Conservation (phyloP, 768 basidiomycete species). For the Pleurotus tuber-regium region DNA sequence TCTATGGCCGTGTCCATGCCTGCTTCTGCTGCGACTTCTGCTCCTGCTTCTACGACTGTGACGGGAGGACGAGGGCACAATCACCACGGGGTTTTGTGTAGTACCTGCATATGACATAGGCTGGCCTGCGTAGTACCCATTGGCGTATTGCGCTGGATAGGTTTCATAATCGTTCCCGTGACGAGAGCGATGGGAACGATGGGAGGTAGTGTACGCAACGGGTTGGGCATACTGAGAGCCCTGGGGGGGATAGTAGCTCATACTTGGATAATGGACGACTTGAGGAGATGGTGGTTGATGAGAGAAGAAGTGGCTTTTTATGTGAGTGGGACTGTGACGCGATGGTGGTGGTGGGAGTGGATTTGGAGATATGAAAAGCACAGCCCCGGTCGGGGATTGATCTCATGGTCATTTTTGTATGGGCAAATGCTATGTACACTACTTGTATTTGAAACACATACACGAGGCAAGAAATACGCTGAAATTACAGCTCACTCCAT, state of each 20-base stretch:
- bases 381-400: slow-evolving; percentile 5
- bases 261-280: slow-evolving; percentile 21
- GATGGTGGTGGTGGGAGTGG: slow-evolving; percentile 1
- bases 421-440: background rate
- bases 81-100: background rate
- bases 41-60: slow-evolving; percentile 7
- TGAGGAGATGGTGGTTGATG: slow-evolving; percentile 11
- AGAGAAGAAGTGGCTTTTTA: background rate
- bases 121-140: slow-evolving; percentile 8
- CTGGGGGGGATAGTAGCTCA: slow-evolving; percentile 37
- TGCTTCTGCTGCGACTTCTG: slow-evolving; percentile 6
- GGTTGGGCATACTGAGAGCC: slow-evolving; percentile 26
- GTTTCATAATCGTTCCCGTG: slow-evolving; percentile 16
- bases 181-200: too few relatives aligned
- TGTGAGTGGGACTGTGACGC: slow-evolving; percentile 2
- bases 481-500: slow-evolving; percentile 42
- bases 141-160: slow-evolving; percentile 12
- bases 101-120: slow-evolving; percentile 5
- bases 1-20: slow-evolving; percentile 9
- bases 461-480: background rate
- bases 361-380: slow-evolving; percentile 1
- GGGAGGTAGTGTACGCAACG: slow-evolving; percentile 29
- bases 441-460: slow-evolving; percentile 5
- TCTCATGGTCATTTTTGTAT: background rate
- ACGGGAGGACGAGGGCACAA: background rate